These are phyloP conservation scores for Xylaria sp. DNA, from an alignment of 2,329 filamentous ascomycete species.

Conservation along the genomic window DNA sequence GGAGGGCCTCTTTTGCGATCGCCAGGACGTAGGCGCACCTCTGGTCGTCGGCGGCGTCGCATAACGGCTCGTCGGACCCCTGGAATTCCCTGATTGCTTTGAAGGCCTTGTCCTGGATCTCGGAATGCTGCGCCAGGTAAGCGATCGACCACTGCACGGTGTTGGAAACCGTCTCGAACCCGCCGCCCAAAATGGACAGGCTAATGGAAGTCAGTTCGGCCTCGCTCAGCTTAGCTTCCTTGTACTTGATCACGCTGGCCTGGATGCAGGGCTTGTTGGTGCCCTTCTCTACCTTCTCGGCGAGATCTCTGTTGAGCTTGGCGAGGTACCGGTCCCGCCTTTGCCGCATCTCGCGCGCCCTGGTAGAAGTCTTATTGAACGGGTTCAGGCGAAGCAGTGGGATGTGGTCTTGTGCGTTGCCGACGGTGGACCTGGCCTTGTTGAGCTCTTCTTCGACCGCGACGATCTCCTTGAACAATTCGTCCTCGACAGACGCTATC, in stretches of 20 bases:
- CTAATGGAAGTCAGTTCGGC: constrained; percentile 81
- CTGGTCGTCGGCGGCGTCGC: constrained; percentile 75
- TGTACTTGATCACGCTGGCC: constrained; percentile 41
- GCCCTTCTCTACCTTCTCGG: constrained; percentile 42
- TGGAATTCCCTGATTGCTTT: constrained; percentile 58
- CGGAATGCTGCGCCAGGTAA: constrained; percentile 68
- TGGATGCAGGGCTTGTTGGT: constrained; percentile 47
- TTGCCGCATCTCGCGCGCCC: constrained; percentile 66
- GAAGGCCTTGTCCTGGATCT: constrained; percentile 71
- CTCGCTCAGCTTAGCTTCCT: constrained; percentile 46
- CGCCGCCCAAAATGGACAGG: constrained; percentile 79
- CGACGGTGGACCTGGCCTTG: constrained; percentile 76
- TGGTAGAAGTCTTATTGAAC: constrained; percentile 38
- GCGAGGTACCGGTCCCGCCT: constrained; percentile 69
- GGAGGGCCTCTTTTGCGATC: constrained; percentile 75
- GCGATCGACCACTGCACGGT: constrained; percentile 81
- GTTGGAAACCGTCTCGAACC: constrained; percentile 78
- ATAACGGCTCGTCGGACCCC: constrained; percentile 62
- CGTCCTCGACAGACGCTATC: constrained; percentile 70
- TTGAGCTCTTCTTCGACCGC: constrained; percentile 75
- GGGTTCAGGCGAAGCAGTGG: constrained; percentile 69
- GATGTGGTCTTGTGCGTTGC: constrained; percentile 87
- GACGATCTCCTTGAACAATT: constrained; percentile 72
- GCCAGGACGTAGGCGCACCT: constrained; percentile 76
- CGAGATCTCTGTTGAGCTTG: constrained; percentile 65